phyloP scores from a whole-genome alignment of 345 rosid genomes.

The Sonneratia caseolaris region DNA sequence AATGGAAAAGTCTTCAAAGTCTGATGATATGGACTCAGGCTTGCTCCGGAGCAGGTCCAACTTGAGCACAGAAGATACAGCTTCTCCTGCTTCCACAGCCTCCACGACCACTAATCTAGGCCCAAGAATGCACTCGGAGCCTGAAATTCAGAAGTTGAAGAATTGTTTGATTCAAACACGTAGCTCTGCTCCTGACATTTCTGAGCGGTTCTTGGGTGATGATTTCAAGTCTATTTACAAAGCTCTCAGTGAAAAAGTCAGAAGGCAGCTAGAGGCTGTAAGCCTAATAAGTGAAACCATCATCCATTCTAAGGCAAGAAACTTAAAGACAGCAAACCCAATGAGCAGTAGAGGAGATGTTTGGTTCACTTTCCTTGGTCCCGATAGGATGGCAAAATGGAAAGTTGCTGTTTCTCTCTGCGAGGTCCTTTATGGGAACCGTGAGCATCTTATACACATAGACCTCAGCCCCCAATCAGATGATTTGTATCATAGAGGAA shows the following conservation, averaged over 20 bases:
- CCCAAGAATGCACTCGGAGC: conserved; percentile 29
- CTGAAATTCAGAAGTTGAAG: conserved; percentile 20
- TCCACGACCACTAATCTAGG: conserved; percentile 54
- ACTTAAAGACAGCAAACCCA: conserved; percentile 7
- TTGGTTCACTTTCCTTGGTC: conserved; percentile 61
- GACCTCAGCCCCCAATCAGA: conserved; percentile 38
- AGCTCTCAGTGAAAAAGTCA: conserved; percentile 39
- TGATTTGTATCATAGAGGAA: conserved; percentile 42
- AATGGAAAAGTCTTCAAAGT: conserved; percentile 27
- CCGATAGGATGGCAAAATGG: conserved; percentile 41
- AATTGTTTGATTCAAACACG: conserved; percentile 12
- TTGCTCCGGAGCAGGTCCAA: conserved; percentile 28
- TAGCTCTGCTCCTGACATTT: conserved; percentile 25
- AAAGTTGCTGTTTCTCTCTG: conserved; percentile 52
- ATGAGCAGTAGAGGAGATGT: conserved; percentile 36
- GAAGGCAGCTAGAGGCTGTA: conserved; percentile 62
- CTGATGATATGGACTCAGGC: conserved; percentile 15
- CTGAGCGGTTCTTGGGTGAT: conserved; percentile 16
- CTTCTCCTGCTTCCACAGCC: conserved; percentile 38
- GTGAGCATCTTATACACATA: conserved; percentile 38
- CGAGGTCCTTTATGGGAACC: conserved; percentile 41
- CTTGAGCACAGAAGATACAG: conserved; percentile 30
- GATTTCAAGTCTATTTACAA: conserved; percentile 41
- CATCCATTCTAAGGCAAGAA: conserved; percentile 17
- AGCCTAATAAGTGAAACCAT: conserved; percentile 30